Percentiles rank a stretch among this genome's conserved stretches.
Evolutionary conservation across 2,329 filamentous ascomycete species (phyloP).

Genomic region (Zarea fungicola): DNA sequence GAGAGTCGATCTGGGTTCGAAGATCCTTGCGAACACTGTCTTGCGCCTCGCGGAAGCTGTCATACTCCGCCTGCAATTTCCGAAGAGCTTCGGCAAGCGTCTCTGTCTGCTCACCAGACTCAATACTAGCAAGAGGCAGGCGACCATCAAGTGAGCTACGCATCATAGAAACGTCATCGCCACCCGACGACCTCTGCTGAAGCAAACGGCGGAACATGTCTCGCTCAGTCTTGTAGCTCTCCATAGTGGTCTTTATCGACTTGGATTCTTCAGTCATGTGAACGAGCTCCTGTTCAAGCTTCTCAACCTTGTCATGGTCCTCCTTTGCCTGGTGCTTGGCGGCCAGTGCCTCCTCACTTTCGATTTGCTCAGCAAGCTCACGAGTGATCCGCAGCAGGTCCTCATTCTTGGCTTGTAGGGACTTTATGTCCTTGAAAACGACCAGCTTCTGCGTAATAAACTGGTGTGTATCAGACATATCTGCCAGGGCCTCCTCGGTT

Average conservation of each 20-base stretch:
- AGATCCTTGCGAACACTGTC: conserved; percentile 74
- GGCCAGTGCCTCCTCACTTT: conserved; percentile 77
- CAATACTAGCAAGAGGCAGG: conserved; percentile 53
- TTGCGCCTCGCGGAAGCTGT: conserved; percentile 82
- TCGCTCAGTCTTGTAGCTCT: conserved; percentile 91
- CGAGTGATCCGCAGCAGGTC: conserved; percentile 78
- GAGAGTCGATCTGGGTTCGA: conserved; percentile 75
- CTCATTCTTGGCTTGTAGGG: conserved; percentile 83
- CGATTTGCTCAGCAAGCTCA: conserved; percentile 81
- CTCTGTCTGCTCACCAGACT: conserved; percentile 50
- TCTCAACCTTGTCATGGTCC: conserved; percentile 67
- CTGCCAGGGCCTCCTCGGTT: conserved; percentile 62
- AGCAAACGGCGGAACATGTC: conserved; percentile 97
- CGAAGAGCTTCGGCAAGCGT: conserved; percentile 71
- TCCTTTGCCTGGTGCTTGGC: conserved; percentile 58
- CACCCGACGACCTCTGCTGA: conserved; percentile 60
- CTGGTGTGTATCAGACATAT: conserved; percentile 77
- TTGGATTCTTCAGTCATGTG: conserved; percentile 79
- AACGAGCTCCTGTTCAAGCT: conserved; percentile 65
- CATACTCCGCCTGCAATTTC: conserved; percentile 84
- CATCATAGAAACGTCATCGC: conserved; percentile 63
- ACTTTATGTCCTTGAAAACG: conserved; percentile 77
- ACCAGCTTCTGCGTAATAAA: conserved; percentile 89
- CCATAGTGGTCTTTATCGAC: conserved; percentile 74
- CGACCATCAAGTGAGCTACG: conserved; percentile 64